These are phyloP conservation scores for Sphaerostilbella broomeana DNA, from an alignment of 2,329 filamentous ascomycete genomes.

Conservation along the genomic window DNA sequence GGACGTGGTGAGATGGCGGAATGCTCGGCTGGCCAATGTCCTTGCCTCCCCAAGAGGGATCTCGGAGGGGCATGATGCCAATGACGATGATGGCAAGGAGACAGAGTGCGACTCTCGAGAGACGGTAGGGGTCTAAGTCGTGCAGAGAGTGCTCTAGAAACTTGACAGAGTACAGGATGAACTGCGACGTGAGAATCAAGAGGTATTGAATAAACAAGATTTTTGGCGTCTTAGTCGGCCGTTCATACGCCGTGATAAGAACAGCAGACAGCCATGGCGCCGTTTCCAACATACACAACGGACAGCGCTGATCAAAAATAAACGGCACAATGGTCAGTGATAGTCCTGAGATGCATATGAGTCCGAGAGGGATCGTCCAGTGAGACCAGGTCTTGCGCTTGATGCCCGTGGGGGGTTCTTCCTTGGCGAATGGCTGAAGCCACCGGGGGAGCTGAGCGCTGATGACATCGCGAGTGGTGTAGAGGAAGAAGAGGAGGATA, in stretches of 20 bases:
- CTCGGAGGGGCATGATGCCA: slow-evolving; percentile 31
- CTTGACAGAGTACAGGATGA: slow-evolving; percentile 25
- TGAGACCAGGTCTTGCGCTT: slow-evolving; percentile 31
- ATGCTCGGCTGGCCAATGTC: slow-evolving; percentile 25
- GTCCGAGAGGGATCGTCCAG: slow-evolving; percentile 32
- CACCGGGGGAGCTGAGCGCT: slow-evolving; percentile 31
- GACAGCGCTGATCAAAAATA: slow-evolving; percentile 23
- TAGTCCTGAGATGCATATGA: slow-evolving; percentile 30
- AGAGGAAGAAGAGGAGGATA: slow-evolving; percentile 24
- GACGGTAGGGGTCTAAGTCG: slow-evolving; percentile 19
- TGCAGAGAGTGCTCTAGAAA: slow-evolving; percentile 22
- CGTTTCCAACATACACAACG: slow-evolving; percentile 27
- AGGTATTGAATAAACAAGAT: slow-evolving; percentile 34
- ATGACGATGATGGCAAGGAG: slow-evolving; percentile 26
- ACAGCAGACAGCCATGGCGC: slow-evolving; percentile 34
- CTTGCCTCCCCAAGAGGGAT: slow-evolving; percentile 27
- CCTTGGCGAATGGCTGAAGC: slow-evolving; percentile 38
- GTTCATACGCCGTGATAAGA: slow-evolving; percentile 31
- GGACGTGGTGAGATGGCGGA: slow-evolving; percentile 36
- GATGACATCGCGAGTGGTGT: slow-evolving; percentile 22
- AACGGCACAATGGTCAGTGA: slow-evolving; percentile 26
- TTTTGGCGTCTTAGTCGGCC: slow-evolving; percentile 37
- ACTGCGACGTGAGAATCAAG: slow-evolving; percentile 26
- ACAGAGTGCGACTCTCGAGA: slow-evolving; percentile 19
- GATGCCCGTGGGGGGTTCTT: slow-evolving; percentile 21